A percentile compares a stretch with the other conserved stretches of the same genome.
These are phyloP conservation scores for Cochlearia excelsa DNA, from an alignment of 345 rosid genomes.

Conservation along the genomic window DNA sequence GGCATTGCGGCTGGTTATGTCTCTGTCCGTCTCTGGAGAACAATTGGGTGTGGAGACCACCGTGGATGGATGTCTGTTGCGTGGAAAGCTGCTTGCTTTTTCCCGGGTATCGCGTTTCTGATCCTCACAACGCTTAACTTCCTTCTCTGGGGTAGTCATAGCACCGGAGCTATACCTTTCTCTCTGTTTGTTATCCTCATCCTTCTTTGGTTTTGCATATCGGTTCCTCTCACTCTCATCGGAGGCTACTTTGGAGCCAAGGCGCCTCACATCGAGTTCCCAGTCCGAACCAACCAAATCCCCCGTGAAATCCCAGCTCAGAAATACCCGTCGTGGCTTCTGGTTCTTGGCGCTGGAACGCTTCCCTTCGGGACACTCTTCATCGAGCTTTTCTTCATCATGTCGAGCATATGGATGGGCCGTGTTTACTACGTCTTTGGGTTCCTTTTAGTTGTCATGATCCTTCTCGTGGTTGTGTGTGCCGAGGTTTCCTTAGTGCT, in stretches of 20 bases:
- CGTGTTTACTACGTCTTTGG: conserved; percentile 71
- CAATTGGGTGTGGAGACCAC: conserved; percentile 50
- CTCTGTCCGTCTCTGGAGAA: conserved; percentile 67
- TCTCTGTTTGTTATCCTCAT: conserved; percentile 50
- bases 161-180: conserved; percentile 75
- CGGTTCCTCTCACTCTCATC: conserved; percentile 63
- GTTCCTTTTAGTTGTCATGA: conserved; percentile 53
- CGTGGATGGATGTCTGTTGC: conserved; percentile 67
- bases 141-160: conserved; percentile 63
- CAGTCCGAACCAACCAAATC: conserved; percentile 74
- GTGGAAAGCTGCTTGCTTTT: conserved; percentile 72
- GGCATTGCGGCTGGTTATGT: conserved; percentile 73
- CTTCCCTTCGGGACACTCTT: conserved; percentile 73
- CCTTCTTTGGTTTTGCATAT: conserved; percentile 54
- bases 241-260: conserved; percentile 69
- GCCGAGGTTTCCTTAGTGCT: conserved; percentile 69
- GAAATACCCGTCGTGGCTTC: conserved; percentile 73
- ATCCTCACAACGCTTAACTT: conserved; percentile 58
- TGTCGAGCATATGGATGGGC: conserved; percentile 80
- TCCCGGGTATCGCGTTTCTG: conserved; percentile 68
- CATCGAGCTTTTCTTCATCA: conserved; percentile 78
- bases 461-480: conserved; percentile 68
- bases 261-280: conserved; percentile 65
- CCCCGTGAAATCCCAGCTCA: conserved; percentile 72
- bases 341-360: conserved; percentile 74